Evolutionary conservation across 139 green algal genomes (phyloP).

Genomic region (Nannochloris sp.): DNA sequence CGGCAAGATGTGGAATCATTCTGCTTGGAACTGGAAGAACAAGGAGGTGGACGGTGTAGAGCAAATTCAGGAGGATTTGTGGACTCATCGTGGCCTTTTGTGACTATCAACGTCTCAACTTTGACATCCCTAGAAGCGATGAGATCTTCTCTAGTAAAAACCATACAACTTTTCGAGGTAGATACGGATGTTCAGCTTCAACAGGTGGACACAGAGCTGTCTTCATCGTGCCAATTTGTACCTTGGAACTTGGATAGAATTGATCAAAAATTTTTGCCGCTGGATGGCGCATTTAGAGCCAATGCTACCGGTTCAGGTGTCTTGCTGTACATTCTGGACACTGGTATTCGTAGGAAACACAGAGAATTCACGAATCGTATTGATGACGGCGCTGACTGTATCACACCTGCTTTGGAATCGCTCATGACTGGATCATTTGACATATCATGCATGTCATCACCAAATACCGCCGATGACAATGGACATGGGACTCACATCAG

Average conservation of each 20-base stretch:
- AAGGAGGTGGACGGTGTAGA: too few relatives aligned
- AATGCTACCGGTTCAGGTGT: neutral
- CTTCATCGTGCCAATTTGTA: neutral
- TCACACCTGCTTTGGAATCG: neutral
- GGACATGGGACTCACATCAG: slow-evolving; percentile 60
- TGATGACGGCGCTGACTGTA: neutral
- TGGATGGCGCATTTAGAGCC: neutral
- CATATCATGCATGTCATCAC: neutral
- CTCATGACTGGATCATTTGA: neutral
- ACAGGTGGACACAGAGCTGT: too few relatives aligned
- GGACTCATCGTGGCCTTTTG: too few relatives aligned
- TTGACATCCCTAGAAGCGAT: too few relatives aligned
- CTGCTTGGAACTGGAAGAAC: too few relatives aligned
- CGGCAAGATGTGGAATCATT: too few relatives aligned
- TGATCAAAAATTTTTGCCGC: slow-evolving; percentile 7
- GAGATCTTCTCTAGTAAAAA: too few relatives aligned
- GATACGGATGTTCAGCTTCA: too few relatives aligned
- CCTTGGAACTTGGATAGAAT: slow-evolving; percentile 8
- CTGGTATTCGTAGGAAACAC: slow-evolving; percentile 38
- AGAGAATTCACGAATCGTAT: slow-evolving; percentile 31
- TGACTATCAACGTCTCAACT: too few relatives aligned
- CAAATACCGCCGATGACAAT: slow-evolving; percentile 29
- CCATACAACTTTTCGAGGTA: too few relatives aligned
- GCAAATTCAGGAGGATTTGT: too few relatives aligned
- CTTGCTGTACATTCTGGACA: slow-evolving; percentile 41